Evolutionary conservation across 2,329 filamentous ascomycete species (phyloP).

Genomic region (Shiraia bambusicola): DNA sequence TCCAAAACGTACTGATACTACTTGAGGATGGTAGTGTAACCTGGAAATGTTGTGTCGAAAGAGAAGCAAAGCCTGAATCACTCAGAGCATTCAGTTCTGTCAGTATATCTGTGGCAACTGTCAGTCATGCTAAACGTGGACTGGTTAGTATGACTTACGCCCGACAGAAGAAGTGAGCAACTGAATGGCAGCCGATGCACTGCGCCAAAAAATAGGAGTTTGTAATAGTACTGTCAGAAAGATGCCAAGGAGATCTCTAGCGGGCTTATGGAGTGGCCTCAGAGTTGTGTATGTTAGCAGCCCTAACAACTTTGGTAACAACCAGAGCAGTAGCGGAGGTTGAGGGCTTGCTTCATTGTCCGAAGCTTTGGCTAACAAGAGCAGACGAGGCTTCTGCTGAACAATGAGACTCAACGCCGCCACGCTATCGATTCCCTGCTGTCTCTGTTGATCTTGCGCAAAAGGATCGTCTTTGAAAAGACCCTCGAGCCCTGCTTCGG

Average conservation of each 20-base stretch:
- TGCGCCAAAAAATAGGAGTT: slow-evolving; percentile 39
- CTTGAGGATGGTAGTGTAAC: slow-evolving; percentile 44
- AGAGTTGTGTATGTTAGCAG: slow-evolving; percentile 48
- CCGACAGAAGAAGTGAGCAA: slow-evolving; percentile 46
- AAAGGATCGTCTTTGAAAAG: slow-evolving; percentile 70
- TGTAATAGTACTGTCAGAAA: slow-evolving; percentile 42
- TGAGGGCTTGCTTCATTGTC: slow-evolving; percentile 34
- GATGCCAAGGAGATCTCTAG: slow-evolving; percentile 39
- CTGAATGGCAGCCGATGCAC: slow-evolving; percentile 36
- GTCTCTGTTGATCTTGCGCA: slow-evolving; percentile 57
- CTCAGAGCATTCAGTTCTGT: slow-evolving; percentile 43
- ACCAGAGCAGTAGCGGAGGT: slow-evolving; percentile 56
- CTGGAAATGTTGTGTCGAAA: slow-evolving; percentile 19
- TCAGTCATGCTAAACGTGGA: slow-evolving; percentile 4
- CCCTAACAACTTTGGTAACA: slow-evolving; percentile 55
- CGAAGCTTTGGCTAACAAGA: slow-evolving; percentile 47
- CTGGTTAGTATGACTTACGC: slow-evolving; percentile 30
- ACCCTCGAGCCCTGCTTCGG: slow-evolving; percentile 73
- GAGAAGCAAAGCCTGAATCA: slow-evolving; percentile 6
- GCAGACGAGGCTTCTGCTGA: slow-evolving; percentile 70
- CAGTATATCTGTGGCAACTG: slow-evolving; percentile 47
- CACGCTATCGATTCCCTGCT: slow-evolving; percentile 70
- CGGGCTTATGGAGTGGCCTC: slow-evolving; percentile 43
- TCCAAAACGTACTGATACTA: slow-evolving; percentile 42
- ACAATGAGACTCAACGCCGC: slow-evolving; percentile 75